Evolutionary conservation across 1,284 basidiomycete genomes (phyloP).

Genomic region (Grifola frondosa): DNA sequence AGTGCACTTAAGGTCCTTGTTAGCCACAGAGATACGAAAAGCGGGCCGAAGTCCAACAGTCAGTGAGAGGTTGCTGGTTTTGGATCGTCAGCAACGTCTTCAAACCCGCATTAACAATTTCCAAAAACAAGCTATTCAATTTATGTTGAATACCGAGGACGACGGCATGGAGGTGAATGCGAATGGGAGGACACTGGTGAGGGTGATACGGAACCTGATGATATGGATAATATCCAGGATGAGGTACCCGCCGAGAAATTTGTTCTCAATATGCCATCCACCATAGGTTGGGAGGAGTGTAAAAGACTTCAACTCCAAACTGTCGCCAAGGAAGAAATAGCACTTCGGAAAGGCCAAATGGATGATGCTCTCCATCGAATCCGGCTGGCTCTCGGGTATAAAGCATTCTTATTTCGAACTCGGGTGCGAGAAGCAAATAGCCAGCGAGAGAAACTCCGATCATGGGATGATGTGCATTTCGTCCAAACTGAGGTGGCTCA

Average conservation of each 20-base stretch:
- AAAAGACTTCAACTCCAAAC: too few relatives aligned
- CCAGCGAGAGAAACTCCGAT: background rate
- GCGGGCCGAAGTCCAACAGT: too few relatives aligned
- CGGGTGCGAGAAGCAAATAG: background rate
- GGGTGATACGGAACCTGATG: background rate
- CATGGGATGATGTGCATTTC: background rate
- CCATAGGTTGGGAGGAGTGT: too few relatives aligned
- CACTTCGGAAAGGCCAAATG: conserved; percentile 1
- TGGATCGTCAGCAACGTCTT: too few relatives aligned
- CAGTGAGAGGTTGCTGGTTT: too few relatives aligned
- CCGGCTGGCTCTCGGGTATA: conserved; percentile 1
- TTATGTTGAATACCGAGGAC: too few relatives aligned
- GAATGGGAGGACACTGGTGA: background rate
- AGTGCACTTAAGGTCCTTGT: too few relatives aligned
- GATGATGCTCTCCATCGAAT: background rate
- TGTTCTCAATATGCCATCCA: background rate
- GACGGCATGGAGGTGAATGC: too few relatives aligned
- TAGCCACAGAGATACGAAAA: too few relatives aligned
- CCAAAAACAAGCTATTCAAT: too few relatives aligned
- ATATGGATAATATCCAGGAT: background rate
- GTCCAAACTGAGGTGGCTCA: background rate
- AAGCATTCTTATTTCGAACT: background rate
- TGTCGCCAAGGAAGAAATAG: background rate
- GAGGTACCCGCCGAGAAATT: too few relatives aligned
- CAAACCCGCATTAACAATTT: too few relatives aligned